These are phyloP conservation scores for Arachis hypogaea DNA, from an alignment of 306 rosid genomes.

Conservation along the genomic window DNA sequence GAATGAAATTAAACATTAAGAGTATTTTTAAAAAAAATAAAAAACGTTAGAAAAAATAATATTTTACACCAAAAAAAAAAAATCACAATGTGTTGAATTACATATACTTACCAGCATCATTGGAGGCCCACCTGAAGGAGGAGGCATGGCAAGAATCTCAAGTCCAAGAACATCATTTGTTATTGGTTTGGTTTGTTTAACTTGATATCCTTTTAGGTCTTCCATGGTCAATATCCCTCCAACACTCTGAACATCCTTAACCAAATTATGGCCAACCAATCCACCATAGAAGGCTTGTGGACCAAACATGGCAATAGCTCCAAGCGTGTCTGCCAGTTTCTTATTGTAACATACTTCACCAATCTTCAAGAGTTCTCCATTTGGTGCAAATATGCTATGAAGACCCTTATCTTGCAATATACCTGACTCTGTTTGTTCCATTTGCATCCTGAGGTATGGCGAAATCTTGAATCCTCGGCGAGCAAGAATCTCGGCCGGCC, in stretches of 20 bases:
- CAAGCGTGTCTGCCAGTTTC: constrained; percentile 62
- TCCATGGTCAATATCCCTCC: constrained; percentile 70
- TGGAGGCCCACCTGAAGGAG: constrained; percentile 89
- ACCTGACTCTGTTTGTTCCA: constrained; percentile 52
- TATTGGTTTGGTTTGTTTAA: constrained; percentile 55
- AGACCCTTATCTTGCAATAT: constrained; percentile 68
- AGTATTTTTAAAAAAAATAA: too few relatives aligned
- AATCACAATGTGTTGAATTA: constrained; percentile 5
- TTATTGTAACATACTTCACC: constrained; percentile 60
- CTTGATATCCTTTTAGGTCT: constrained; percentile 62
- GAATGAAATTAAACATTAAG: too few relatives aligned
- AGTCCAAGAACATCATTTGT: constrained; percentile 54
- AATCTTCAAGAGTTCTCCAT: constrained; percentile 59
- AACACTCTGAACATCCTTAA: constrained; percentile 63
- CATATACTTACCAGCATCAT: constrained; percentile 68
- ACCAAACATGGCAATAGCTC: constrained; percentile 56
- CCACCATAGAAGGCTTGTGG: constrained; percentile 65
- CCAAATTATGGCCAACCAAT: constrained; percentile 55
- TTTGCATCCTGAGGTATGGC: constrained; percentile 62
- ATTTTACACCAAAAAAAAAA: background rate
- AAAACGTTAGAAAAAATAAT: too few relatives aligned
- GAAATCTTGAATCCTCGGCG: constrained; percentile 69
- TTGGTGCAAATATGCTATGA: constrained; percentile 57
- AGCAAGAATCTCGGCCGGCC: constrained; percentile 75
- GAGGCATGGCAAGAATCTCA: constrained; percentile 72